phyloP scores from a whole-genome alignment of 2,329 filamentous ascomycete species.

The Coniochaeta sp. region DNA sequence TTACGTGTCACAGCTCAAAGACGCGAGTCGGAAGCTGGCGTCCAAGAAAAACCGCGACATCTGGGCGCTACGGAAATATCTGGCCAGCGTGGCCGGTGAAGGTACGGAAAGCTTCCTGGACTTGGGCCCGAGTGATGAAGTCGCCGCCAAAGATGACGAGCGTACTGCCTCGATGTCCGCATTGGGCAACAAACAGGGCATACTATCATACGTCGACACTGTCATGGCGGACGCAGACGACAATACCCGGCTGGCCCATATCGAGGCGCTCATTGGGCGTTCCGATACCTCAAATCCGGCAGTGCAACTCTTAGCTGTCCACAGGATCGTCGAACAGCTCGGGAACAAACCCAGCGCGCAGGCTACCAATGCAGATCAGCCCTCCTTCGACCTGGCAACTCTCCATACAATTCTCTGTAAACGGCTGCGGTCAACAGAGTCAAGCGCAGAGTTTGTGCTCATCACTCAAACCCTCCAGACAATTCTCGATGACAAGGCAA shows the following conservation, averaged over 20 bases:
- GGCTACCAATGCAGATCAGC: too few species aligned
- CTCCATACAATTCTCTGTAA: conserved; percentile 33
- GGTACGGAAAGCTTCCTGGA: conserved; percentile 4
- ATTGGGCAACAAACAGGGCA: conserved; percentile 22
- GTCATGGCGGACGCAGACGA: conserved; percentile 16
- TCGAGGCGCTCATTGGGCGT: conserved; percentile 27
- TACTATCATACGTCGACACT: conserved; percentile 19
- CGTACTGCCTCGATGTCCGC: conserved; percentile 16
- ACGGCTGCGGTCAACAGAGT: conserved; percentile 21
- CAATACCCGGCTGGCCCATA: conserved; percentile 27
- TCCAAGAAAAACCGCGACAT: neutral
- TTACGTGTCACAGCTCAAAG: neutral
- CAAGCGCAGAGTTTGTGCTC: conserved; percentile 25
- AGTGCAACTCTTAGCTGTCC: conserved; percentile 36
- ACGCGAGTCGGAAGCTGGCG: neutral
- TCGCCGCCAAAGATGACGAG: too few species aligned
- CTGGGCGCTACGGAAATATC: neutral
- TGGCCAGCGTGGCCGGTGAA: neutral
- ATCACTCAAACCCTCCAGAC: conserved; percentile 33
- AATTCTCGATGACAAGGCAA: conserved; percentile 43
- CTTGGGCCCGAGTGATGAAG: neutral
- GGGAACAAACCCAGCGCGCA: too few species aligned
- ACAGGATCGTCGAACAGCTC: conserved; percentile 28
- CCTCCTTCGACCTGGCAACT: conserved; percentile 13
- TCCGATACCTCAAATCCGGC: conserved; percentile 22